Conservation (phyloP, 768 basidiomycete species). For the Jaapia argillacea region DNA sequence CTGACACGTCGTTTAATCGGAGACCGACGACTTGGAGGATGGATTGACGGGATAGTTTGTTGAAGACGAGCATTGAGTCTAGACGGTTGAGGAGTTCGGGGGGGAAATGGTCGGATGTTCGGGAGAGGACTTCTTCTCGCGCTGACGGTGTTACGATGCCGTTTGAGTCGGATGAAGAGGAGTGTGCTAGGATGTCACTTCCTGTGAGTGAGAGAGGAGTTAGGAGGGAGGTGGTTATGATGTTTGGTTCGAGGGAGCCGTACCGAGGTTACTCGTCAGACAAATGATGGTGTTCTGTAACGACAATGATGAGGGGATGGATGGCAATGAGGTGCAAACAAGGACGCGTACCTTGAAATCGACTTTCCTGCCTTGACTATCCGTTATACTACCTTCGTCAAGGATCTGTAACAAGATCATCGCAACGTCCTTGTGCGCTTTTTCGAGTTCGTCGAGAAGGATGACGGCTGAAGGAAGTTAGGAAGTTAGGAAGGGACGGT, state of each 20-base stretch:
- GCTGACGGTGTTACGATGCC: constrained; percentile 58
- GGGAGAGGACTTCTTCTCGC: constrained; percentile 56
- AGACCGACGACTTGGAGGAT: constrained; percentile 75
- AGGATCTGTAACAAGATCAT: constrained; percentile 88
- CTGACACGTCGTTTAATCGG: constrained; percentile 64
- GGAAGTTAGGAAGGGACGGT: not conserved
- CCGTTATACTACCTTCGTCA: constrained; percentile 83
- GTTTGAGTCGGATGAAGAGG: constrained; percentile 47
- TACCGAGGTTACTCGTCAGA: constrained; percentile 78
- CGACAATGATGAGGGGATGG: not conserved
- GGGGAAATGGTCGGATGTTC: constrained; percentile 74
- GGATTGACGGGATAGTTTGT: constrained; percentile 68
- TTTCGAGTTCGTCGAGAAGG: constrained; percentile 58
- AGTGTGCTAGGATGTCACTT: constrained; percentile 67
- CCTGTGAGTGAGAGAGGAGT: constrained; percentile 8
- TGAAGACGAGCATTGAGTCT: constrained; percentile 83
- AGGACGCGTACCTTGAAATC: constrained; percentile 64
- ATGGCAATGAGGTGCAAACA: not conserved
- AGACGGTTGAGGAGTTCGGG: constrained; percentile 87
- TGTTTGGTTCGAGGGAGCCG: too few relatives aligned
- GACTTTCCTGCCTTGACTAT: constrained; percentile 86
- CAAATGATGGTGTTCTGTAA: constrained; percentile 83
- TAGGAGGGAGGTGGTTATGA: not conserved
- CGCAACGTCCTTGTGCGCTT: constrained; percentile 86
- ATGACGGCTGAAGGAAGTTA: constrained; percentile 47